phyloP scores from a whole-genome alignment of 2,329 filamentous ascomycete genomes.

The Aspergillus luchuensis region DNA sequence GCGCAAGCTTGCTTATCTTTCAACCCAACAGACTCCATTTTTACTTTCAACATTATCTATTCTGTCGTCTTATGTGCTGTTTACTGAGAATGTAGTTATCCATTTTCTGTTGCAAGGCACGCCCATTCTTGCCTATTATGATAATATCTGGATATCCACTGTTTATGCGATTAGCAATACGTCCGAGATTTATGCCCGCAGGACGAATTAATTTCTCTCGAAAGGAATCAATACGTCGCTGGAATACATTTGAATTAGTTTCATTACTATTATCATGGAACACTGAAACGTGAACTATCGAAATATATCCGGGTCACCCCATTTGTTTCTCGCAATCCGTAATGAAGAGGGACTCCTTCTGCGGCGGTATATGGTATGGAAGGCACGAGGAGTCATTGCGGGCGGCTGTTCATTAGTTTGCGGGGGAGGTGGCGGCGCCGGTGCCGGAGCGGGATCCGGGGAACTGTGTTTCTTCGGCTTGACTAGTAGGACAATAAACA shows the following conservation, averaged over 20 bases:
- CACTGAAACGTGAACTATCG: constrained; percentile 27
- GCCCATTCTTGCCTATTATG: not conserved
- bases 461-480: constrained; percentile 65
- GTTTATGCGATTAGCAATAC: not conserved
- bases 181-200: not conserved
- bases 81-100: not conserved
- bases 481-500: constrained; percentile 80
- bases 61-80: not conserved
- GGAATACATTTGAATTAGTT: constrained; percentile 9
- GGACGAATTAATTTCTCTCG: not conserved
- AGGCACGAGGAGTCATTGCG: constrained; percentile 20
- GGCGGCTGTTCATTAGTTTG: constrained; percentile 24
- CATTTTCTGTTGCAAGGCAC: not conserved
- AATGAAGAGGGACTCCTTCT: constrained; percentile 26
- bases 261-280: constrained; percentile 25
- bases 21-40: not conserved
- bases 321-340: constrained; percentile 31
- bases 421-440: constrained; percentile 23
- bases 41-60: not conserved
- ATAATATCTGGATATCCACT: not conserved
- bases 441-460: constrained; percentile 13
- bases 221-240: not conserved
- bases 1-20: not conserved
- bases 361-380: constrained; percentile 25
- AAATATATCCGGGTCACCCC: constrained; percentile 40